A percentile compares a stretch with the other conserved stretches of the same genome.
phyloP scores from a whole-genome alignment of 2,329 filamentous ascomycete genomes.

The Rachicladosporium sp. region DNA sequence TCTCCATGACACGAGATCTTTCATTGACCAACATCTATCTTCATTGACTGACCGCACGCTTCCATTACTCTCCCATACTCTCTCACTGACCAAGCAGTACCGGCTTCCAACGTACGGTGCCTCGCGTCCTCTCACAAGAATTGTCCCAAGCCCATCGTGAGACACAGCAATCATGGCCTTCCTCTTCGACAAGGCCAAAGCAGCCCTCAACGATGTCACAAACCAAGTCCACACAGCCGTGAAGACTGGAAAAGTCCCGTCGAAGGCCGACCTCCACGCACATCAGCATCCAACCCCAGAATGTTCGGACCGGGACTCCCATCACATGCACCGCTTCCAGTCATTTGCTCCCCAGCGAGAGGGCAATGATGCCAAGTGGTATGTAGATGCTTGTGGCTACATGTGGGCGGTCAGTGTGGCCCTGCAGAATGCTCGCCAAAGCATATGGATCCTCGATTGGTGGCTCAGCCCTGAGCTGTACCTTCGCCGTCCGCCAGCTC shows the following conservation, averaged over 20 bases:
- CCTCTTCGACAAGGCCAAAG: constrained; percentile 45
- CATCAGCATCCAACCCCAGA: constrained; percentile 32
- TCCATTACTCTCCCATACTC: too few relatives aligned
- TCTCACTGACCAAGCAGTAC: too few relatives aligned
- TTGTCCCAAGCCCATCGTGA: too few relatives aligned
- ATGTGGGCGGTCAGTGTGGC: constrained; percentile 77
- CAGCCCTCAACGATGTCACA: constrained; percentile 38
- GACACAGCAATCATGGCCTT: constrained; percentile 12
- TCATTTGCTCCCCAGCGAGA: constrained; percentile 62
- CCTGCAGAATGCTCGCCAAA: constrained; percentile 62
- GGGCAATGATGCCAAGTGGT: constrained; percentile 72
- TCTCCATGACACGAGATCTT: too few relatives aligned
- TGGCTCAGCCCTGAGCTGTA: constrained; percentile 86
- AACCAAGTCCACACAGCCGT: constrained; percentile 37
- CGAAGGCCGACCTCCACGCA: constrained; percentile 25
- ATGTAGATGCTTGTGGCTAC: constrained; percentile 71
- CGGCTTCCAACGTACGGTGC: too few relatives aligned
- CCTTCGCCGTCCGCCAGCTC: constrained; percentile 66
- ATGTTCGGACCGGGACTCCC: constrained; percentile 26
- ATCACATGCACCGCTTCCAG: constrained; percentile 40
- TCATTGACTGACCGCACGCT: too few relatives aligned
- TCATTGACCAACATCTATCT: too few relatives aligned
- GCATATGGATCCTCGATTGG: constrained; percentile 64
- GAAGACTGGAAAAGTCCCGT: constrained; percentile 28
- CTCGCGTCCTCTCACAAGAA: too few relatives aligned